These are phyloP conservation scores for Rhizophora mangle DNA, from an alignment of 345 rosid species.

Conservation along the genomic window DNA sequence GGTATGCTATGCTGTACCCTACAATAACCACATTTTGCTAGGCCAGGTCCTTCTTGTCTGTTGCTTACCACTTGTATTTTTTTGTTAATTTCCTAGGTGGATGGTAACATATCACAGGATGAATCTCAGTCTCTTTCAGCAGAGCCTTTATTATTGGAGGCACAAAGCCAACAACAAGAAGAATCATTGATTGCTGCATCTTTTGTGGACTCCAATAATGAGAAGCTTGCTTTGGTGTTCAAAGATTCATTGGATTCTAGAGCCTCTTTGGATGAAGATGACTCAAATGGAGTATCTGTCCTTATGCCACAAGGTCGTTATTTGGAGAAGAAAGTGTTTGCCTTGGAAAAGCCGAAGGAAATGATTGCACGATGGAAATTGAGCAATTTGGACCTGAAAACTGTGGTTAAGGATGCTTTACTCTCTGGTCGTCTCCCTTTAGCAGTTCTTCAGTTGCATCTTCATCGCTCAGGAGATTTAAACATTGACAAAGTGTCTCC, in stretches of 20 bases:
- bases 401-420: conserved; percentile 92
- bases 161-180: conserved; percentile 30
- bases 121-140: conserved; percentile 54
- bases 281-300: conserved; percentile 47
- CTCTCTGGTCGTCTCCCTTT: conserved; percentile 92
- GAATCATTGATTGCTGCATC: conserved; percentile 31
- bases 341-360: conserved; percentile 87
- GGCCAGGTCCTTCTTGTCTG: conserved; percentile 17
- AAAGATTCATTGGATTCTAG: conserved; percentile 38
- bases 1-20: conserved; percentile 41
- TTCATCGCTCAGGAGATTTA: conserved; percentile 65
- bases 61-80: background rate
- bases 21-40: background rate
- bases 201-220: conserved; percentile 23
- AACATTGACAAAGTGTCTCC: conserved; percentile 47
- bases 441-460: conserved; percentile 96
- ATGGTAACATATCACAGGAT: conserved; percentile 37
- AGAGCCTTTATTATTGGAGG: conserved; percentile 39
- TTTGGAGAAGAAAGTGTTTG: conserved; percentile 53
- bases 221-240: conserved; percentile 58
- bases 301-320: conserved; percentile 45
- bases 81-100: conserved; percentile 50
- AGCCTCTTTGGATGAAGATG: conserved; percentile 37
- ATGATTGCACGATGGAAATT: conserved; percentile 97
- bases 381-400: conserved; percentile 73